Evolutionary conservation across 1,284 basidiomycete species (phyloP), one percentile per base, ranked within the genome.

Genomic region (Cyathus pygmaeus): DNA sequence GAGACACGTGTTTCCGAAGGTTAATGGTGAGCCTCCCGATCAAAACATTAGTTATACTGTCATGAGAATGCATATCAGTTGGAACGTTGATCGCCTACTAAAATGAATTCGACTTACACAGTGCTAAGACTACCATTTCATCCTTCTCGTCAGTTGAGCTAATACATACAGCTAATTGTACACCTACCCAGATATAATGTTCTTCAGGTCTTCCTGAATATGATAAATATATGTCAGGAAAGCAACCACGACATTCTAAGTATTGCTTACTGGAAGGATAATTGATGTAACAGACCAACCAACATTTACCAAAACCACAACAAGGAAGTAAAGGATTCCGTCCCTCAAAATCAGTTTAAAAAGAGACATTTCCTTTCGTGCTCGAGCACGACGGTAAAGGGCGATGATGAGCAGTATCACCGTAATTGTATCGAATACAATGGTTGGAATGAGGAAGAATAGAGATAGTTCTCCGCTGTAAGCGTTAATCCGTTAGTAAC

Each of bases 1-100:
- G 39, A 17, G 39, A 42, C 17, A 42, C 39, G 10, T 59, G 62
- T 23, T 56, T 31, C 11, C 51, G 51, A 5, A 53, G 31, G 33
- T 53, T 53, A 10, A 53, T 21, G 29, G 51, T 53, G 15, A 53
- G 31, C 19, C 51, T 7, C 21, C 51, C 51, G 21, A 53, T 53
- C 31, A 53, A 13, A 19, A 53, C 31, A 53, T 53, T 53, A 5
- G 51, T 53, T 33, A 53, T 10, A 4, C 51, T 53, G 27, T 9
- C 11, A 31, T 31, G 21, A 53, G 4, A 21, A 33, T 31, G 23
- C 5, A 52, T 24, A 6, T 47, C n/a, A n/a, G n/a, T 47, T 10
- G 10, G 44, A 27, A 26, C 11, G 5, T 19, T 27, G 19, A 31
- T 6, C 11, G 9, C 5, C 21, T 19, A 53, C 17, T 10, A 29